Conservation (phyloP, 306 rosid species). For the Dryas drummondii region DNA sequence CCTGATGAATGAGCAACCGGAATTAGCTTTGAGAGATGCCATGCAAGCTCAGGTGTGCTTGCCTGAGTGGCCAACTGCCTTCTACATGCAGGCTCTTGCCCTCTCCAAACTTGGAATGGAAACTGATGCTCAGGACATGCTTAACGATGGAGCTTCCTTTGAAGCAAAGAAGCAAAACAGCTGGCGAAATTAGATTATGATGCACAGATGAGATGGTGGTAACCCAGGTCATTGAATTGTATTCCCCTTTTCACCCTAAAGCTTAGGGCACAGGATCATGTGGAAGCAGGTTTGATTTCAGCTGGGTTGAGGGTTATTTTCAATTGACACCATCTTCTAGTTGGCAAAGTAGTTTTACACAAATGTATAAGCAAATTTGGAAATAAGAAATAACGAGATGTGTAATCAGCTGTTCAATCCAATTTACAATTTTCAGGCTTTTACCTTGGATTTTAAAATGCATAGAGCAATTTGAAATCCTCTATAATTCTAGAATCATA, state of each 20-base stretch:
- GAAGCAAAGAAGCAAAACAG: conserved; percentile 80
- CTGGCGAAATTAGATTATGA: conserved; percentile 48
- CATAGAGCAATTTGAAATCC: too few species aligned
- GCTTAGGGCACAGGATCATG: background rate
- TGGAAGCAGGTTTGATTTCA: background rate
- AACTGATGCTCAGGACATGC: conserved; percentile 93
- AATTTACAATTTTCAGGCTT: background rate
- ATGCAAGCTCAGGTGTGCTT: conserved; percentile 95
- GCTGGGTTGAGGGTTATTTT: background rate
- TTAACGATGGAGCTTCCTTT: conserved; percentile 75
- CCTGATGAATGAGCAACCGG: conserved; percentile 76
- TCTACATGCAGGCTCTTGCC: conserved; percentile 87
- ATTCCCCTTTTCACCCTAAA: background rate
- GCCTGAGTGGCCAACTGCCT: conserved; percentile 92
- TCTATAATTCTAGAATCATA: too few species aligned
- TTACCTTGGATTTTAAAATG: background rate
- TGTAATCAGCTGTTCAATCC: background rate
- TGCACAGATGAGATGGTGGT: background rate
- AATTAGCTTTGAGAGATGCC: conserved; percentile 79
- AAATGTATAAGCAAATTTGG: background rate
- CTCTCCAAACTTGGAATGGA: conserved; percentile 94
- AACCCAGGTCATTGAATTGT: background rate
- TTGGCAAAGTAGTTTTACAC: conserved; percentile 1
- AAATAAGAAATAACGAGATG: background rate
- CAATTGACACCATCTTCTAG: background rate